Conservation (phyloP, 306 rosid genomes). For the Ceratonia siliqua region DNA sequence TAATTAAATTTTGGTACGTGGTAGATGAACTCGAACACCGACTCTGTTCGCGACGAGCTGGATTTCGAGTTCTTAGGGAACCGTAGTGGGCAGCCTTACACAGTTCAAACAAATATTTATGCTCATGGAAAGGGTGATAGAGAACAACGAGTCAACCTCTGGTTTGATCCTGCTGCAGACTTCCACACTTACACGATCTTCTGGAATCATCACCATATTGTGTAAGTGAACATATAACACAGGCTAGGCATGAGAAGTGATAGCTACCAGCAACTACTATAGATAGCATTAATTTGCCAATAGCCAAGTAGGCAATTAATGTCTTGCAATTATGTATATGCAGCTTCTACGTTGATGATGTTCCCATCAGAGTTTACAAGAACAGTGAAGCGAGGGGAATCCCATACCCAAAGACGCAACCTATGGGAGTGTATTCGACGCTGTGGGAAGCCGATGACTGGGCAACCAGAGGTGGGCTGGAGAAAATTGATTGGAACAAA, state of each 20-base stretch:
- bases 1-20: neutral
- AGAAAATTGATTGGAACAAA: conserved; percentile 90
- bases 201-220: conserved; percentile 70
- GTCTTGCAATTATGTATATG: neutral
- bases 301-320: neutral
- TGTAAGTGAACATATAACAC: conserved; percentile 48
- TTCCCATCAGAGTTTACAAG: conserved; percentile 89
- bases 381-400: conserved; percentile 74
- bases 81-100: conserved; percentile 82
- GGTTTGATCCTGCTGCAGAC: conserved; percentile 85
- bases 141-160: conserved; percentile 87
- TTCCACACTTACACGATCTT: conserved; percentile 81
- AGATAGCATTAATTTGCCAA: neutral
- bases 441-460: conserved; percentile 95
- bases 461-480: conserved; percentile 98
- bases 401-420: conserved; percentile 69
- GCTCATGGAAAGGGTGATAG: conserved; percentile 84
- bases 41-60: conserved; percentile 71
- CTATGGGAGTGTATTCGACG: conserved; percentile 88
- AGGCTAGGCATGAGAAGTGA: neutral
- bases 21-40: conserved; percentile 74
- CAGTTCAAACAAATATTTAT: conserved; percentile 89
- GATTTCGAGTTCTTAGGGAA: conserved; percentile 97
- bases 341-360: conserved; percentile 73
- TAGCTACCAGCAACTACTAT: neutral